Base-by-base conservation (phyloP, 2,329 filamentous ascomycete genomes). In the Colletotrichum somersetense region DNA sequence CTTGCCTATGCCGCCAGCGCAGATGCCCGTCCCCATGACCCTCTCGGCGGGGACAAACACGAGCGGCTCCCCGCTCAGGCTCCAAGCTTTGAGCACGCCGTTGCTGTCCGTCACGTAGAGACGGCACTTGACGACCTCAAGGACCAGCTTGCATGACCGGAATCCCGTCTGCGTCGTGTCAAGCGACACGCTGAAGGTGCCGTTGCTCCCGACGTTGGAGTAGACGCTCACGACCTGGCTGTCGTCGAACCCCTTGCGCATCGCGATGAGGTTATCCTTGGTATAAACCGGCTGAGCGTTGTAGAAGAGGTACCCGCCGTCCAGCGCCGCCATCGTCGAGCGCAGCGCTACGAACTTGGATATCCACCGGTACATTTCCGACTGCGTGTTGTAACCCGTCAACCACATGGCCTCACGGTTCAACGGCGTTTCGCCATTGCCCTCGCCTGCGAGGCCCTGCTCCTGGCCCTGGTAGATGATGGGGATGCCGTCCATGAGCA, bases 401-500 rank as follows among this genome's bases (percentile, higher is more conserved):
- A 85, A 79, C 89, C 89, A 91, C 53, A 88, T 81, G 10, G 89
- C 87, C 76, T 91, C 88, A n/a, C 89, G 87, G 75, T 87, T 86
- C 62, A 83, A 84, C 0, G 84, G 80, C 11, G 88, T 88, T 57
- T 80, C 80, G 48, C 80, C 80, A 48, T 78, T 80, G 50, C 80
- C 80, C 48, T 78, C 82, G n/a, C 83, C 83, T 2, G 82, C 78
- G 77, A 86, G 89, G 72, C 87, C 88, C 76, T 92, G 90, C 79
- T 92, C 91, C 73, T 90, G 88, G 38, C 90, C 91, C 75, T 91
- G 86, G 79, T 92, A 92, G 44, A 92, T 84, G 67, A 91, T 89
- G 1, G 90, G 89, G 50, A 92, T 88, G 26, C 90, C 90, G 66
- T 91, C 84, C 2, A 83, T 82, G 23, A 92, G 85, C 40, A 92